Percentiles rank a stretch among this genome's conserved stretches.
Conservation (phyloP, 2,329 filamentous ascomycete genomes). For the Mycocentrospora acerina region DNA sequence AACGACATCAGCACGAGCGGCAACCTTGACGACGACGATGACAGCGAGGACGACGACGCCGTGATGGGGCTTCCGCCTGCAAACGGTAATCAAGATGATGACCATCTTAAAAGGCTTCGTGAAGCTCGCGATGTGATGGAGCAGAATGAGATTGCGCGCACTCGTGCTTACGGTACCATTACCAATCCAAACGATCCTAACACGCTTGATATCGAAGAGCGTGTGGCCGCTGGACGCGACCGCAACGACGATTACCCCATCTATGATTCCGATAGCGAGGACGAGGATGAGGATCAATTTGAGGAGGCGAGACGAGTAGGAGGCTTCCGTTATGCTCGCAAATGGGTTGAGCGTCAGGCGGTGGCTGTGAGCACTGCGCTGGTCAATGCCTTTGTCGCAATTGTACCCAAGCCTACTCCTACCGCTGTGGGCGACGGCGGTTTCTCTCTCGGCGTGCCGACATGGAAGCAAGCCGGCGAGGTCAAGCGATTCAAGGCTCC, state of each 20-base stretch:
- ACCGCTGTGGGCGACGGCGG: slow-evolving; percentile 46
- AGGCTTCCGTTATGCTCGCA: slow-evolving; percentile 71
- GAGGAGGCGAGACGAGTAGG: slow-evolving; percentile 77
- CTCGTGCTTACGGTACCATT: slow-evolving; percentile 50
- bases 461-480: slow-evolving; percentile 41
- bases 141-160: slow-evolving; percentile 52
- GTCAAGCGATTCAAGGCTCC: slow-evolving; percentile 66
- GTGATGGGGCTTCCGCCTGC: slow-evolving; percentile 29
- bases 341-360: slow-evolving; percentile 53
- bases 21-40: slow-evolving; percentile 65
- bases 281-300: slow-evolving; percentile 70
- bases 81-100: slow-evolving; percentile 43
- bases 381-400: slow-evolving; percentile 21
- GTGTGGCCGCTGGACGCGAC: slow-evolving; percentile 65
- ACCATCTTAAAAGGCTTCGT: slow-evolving; percentile 50
- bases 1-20: slow-evolving; percentile 76
- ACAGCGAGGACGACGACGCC: slow-evolving; percentile 63
- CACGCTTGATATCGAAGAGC: slow-evolving; percentile 76
- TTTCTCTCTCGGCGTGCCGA: slow-evolving; percentile 48
- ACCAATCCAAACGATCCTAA: slow-evolving; percentile 42
- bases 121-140: slow-evolving; percentile 54
- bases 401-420: slow-evolving; percentile 45
- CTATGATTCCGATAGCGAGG: slow-evolving; percentile 89
- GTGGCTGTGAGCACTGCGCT: slow-evolving; percentile 47
- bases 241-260: slow-evolving; percentile 74